Base-by-base conservation (phyloP, 768 basidiomycete genomes). In the Trametes cubensis region DNA sequence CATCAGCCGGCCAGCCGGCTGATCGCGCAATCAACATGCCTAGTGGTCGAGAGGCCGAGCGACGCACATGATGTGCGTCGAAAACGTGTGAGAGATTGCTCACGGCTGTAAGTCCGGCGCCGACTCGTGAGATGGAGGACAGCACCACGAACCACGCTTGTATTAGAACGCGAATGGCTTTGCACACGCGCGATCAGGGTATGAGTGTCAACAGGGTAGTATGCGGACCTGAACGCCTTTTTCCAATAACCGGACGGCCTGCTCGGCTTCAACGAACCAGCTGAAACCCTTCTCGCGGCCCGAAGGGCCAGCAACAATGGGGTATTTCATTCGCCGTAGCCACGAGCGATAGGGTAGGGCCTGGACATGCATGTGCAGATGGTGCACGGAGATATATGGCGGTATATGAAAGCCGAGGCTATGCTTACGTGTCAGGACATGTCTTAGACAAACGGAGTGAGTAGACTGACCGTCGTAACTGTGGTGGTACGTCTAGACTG, bases 371-470 rank as follows among this genome's bases (percentile, higher is more conserved):
- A 93, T 73, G 70, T 92, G 91, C 17, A 93, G 77, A 69, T 93
- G 90, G 39, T 84, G 69, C 6, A 92, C 80, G 38, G 85, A 86
- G 60, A 83, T 87, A 73, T 88, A 90, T 0, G 91, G 91, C 0
- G 90, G 88, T 55, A 92, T 89, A 70, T 93, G 90, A 69, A 92
- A 93, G 0, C 91, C 90, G 76, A 92, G 78, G 63, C 91, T 91
- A 58, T 4, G 34, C 34, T 28, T 45, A 11, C 21, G 5, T 26
- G 20, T 53, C 26, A 53, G 61, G 23, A 8, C 23, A 21, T 4
- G 34, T 17, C 25, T 21, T 51, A 11, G 28, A 30, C 11, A 23
- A 41, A 11, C 20, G 1, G 6, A 38, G 13, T 13, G 28, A 41
- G n/a, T 15, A 20, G 38, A 69, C 67, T 54, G 23, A 86, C 88